phyloP scores from a whole-genome alignment of 352 stramenopile species.

The Globisporangium sylvaticum region DNA sequence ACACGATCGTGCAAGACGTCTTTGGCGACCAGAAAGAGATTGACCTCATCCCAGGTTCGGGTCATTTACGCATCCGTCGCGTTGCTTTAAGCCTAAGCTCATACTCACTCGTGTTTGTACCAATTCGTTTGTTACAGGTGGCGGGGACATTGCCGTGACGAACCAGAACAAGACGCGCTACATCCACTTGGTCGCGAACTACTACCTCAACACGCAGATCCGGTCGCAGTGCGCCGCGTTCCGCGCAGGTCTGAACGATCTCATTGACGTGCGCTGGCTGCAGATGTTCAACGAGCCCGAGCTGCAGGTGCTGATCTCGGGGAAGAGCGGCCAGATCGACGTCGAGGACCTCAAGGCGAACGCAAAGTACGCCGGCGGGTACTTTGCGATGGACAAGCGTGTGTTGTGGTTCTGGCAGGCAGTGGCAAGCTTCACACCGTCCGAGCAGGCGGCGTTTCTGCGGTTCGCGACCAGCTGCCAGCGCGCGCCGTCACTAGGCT shows the following conservation, averaged over 20 bases:
- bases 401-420: conserved; percentile 71
- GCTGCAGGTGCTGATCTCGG: conserved; percentile 93
- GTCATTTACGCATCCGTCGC: too few relatives aligned
- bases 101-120: not conserved
- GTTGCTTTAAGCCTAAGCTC: too few relatives aligned
- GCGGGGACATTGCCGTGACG: conserved; percentile 85
- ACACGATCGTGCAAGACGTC: conserved; percentile 87
- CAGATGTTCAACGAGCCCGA: conserved; percentile 96
- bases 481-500: conserved; percentile 93
- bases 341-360: conserved; percentile 85
- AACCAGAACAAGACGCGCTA: conserved; percentile 94
- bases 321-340: conserved; percentile 54
- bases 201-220: conserved; percentile 94
- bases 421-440: conserved; percentile 66
- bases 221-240: conserved; percentile 92
- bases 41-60: conserved; percentile 88
- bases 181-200: conserved; percentile 94
- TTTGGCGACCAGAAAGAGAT: conserved; percentile 80
- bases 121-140: conserved; percentile 24
- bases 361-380: conserved; percentile 91
- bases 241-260: conserved; percentile 87
- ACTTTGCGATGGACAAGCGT: conserved; percentile 83
- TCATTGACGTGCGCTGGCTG: conserved; percentile 91
- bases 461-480: conserved; percentile 95
- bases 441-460: conserved; percentile 88